phyloP scores from a whole-genome alignment of 768 basidiomycete species.

The Steccherinum ochraceum region DNA sequence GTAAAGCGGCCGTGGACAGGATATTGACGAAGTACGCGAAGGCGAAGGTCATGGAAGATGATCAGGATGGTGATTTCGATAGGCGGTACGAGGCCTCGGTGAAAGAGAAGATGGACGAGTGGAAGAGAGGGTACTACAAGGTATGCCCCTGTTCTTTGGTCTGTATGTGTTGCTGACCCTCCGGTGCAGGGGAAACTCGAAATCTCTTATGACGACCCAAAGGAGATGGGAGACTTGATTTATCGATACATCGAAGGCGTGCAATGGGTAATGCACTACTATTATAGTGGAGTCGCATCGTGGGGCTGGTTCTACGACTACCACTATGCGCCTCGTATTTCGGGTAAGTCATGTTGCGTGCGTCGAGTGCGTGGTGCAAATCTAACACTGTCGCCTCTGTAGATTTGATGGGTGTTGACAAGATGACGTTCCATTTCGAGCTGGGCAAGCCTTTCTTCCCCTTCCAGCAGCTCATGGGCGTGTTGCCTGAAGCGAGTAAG shows the following conservation, averaged over 20 bases:
- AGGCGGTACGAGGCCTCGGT: conserved; percentile 66
- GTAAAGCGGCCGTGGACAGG: conserved; percentile 65
- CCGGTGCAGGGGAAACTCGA: conserved; percentile 72
- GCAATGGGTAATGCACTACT: conserved; percentile 99
- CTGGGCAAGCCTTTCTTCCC: conserved; percentile 88
- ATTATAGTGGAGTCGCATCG: conserved; percentile 93
- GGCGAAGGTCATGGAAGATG: conserved; percentile 69
- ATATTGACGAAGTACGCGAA: conserved; percentile 86
- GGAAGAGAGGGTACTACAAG: conserved; percentile 89
- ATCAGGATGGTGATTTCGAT: conserved; percentile 72
- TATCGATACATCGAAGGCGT: conserved; percentile 88
- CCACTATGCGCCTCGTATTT: conserved; percentile 95
- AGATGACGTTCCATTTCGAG: conserved; percentile 82
- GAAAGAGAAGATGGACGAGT: conserved; percentile 82
- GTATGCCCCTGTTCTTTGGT: conserved; percentile 36
- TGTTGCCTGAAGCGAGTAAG: conserved; percentile 85
- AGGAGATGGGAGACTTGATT: conserved; percentile 62
- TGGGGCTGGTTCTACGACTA: conserved; percentile 99
- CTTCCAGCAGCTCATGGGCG: conserved; percentile 97
- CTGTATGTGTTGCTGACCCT: conserved; percentile 8
- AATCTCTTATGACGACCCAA: conserved; percentile 65
- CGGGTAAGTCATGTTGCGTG: conserved; percentile 47
- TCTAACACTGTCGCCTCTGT: conserved; percentile 15
- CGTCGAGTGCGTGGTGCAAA: not conserved
- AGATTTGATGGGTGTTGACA: conserved; percentile 59